phyloP scores from a whole-genome alignment of 306 rosid genomes.

The Heteromeles arbutifolia region DNA sequence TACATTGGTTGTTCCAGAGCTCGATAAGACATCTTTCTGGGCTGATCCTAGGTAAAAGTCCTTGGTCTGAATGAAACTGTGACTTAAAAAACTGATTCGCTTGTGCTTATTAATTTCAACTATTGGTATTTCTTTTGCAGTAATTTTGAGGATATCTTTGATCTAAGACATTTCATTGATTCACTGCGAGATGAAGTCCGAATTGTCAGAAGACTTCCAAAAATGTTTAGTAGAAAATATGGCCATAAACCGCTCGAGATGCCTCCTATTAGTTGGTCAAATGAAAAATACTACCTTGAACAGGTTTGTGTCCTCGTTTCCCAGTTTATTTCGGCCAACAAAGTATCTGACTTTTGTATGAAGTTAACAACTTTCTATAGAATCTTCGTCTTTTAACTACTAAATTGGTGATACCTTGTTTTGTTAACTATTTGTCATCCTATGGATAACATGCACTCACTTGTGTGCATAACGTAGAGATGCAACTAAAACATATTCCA shows the following conservation, averaged over 20 bases:
- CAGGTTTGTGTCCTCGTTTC: slow-evolving; percentile 53
- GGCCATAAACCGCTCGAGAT: slow-evolving; percentile 51
- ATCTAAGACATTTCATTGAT: slow-evolving; percentile 78
- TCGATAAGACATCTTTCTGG: slow-evolving; percentile 95
- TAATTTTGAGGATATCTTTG: slow-evolving; percentile 88
- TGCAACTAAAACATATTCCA: background rate
- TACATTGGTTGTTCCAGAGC: slow-evolving; percentile 94
- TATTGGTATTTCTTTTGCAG: slow-evolving; percentile 43
- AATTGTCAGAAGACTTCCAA: slow-evolving; percentile 87
- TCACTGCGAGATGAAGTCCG: slow-evolving; percentile 89
- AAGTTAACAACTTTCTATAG: background rate
- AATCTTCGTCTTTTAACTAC: background rate
- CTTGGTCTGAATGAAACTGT: slow-evolving; percentile 15
- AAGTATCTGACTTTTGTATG: background rate
- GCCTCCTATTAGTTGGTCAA: slow-evolving; percentile 99
- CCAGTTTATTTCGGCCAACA: background rate
- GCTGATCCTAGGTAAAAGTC: slow-evolving; percentile 80
- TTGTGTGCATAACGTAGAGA: background rate
- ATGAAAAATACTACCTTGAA: slow-evolving; percentile 69
- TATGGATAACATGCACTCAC: background rate
- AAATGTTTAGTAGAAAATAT: slow-evolving; percentile 51
- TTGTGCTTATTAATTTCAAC: slow-evolving; percentile 24
- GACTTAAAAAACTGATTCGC: slow-evolving; percentile 7
- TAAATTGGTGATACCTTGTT: background rate
- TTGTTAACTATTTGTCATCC: background rate